Evolutionary conservation across 352 stramenopile genomes (phyloP), one percentile per base, ranked within the genome.

Genomic region (Pythium grandisporangium): DNA sequence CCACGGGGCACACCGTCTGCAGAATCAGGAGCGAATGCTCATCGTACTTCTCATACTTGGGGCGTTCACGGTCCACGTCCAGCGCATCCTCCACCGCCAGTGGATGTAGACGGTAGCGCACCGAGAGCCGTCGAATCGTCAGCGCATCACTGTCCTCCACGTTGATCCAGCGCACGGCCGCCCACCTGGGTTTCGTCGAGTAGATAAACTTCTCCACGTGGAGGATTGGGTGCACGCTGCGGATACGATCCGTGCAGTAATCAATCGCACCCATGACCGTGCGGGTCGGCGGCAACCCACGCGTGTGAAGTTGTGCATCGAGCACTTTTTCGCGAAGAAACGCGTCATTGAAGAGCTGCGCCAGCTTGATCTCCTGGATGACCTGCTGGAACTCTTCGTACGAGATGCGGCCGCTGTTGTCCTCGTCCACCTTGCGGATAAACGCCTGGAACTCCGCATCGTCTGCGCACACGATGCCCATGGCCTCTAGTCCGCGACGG

Each of bases 351-450:
- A 95, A 91, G 40, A 95, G 69, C 33, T 93, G 77, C 14, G 80
- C 80, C 30, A 93, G 46, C 53, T 95, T 95, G 47, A 95, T 86
- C 53, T 89, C 81, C 33, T 93, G 82, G 21, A 95, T 79, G n/a
- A 76, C 78, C 29, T 82, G 75, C 41, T 87, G 58, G 57, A 95
- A 95, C 42, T 95, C 80, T 19, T 82, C 63, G 54, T 83, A 90
- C 30, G 77, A 79, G 49, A 95, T 93, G 22, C 74, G 69, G 19
- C 78, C 78, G 58, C 82, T 89, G 37, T 74, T 58, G 39, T 95
- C 77, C 41, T 87, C 66, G 47, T 95, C 79, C 7, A 93, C 63
- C 42, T 89, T 81, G 0, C 63, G 35, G 21, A 93, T 81, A 48
- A 94, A 88, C 5, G 55, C 49, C 10, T 63, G 60, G 30, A 93